Evolutionary conservation across 805 yeast species (phyloP).

Genomic region (Zygosaccharomyces bailii): DNA sequence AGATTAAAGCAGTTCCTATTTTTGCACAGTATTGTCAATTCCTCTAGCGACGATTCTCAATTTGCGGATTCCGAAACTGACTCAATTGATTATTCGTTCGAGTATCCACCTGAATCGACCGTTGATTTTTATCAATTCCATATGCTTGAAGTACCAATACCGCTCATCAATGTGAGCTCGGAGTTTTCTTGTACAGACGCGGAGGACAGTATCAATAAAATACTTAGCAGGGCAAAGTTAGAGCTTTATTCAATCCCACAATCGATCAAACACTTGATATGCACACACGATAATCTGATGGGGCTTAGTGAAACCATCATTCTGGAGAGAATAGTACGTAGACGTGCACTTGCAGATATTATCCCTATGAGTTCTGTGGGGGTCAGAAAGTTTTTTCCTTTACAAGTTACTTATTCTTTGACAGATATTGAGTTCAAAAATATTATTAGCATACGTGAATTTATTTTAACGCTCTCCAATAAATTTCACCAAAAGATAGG

Average conservation of each 20-base stretch:
- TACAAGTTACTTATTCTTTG: constrained; percentile 9
- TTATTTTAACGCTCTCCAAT: constrained; percentile 9
- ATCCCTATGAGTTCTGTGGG: constrained; percentile 16
- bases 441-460: constrained; percentile 2
- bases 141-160: constrained; percentile 12
- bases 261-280: constrained; percentile 10
- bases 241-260: constrained; percentile 12
- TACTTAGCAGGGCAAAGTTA: constrained; percentile 8
- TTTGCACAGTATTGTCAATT: constrained; percentile 13
- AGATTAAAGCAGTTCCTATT: constrained; percentile 13
- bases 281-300: constrained; percentile 12
- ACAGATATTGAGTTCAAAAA: constrained; percentile 1
- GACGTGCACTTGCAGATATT: constrained; percentile 10
- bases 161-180: neutral
- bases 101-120: constrained; percentile 3
- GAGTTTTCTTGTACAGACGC: neutral
- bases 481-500: constrained; percentile 11
- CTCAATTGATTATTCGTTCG: neutral
- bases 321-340: constrained; percentile 13
- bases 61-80: constrained; percentile 9
- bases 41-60: constrained; percentile 15
- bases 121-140: constrained; percentile 7
- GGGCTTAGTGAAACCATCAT: constrained; percentile 12
- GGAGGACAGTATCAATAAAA: constrained; percentile 2
- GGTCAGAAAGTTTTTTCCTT: constrained; percentile 9